A percentile compares a stretch with the other conserved stretches of the same genome.
These are phyloP conservation scores for Talaromyces thailandensis DNA, from an alignment of 495 filamentous ascomycete genomes.

Conservation along the genomic window DNA sequence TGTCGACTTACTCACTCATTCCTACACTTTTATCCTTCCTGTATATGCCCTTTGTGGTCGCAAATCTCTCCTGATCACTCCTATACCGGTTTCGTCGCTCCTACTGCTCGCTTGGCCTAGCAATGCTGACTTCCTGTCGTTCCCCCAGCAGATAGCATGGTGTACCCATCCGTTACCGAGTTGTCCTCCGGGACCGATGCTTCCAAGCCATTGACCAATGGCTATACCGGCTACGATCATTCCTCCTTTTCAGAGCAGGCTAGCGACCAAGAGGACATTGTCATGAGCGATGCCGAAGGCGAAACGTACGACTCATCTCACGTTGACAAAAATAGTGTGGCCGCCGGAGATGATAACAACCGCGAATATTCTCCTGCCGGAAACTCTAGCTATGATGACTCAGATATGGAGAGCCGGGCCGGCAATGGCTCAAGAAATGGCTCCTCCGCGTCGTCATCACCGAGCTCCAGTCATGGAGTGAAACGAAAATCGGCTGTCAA, in stretches of 20 bases:
- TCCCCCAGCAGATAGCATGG: constrained; percentile 40
- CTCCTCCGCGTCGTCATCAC: constrained; percentile 45
- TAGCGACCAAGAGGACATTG: constrained; percentile 25
- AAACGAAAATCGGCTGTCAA: constrained; percentile 74
- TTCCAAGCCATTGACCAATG: constrained; percentile 29
- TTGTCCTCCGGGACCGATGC: constrained; percentile 24
- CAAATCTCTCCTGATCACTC: constrained; percentile 21
- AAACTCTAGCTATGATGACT: constrained; percentile 65
- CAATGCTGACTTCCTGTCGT: constrained; percentile 39
- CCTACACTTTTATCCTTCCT: constrained; percentile 15
- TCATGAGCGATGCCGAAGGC: constrained; percentile 42
- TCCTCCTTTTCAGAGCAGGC: constrained; percentile 28
- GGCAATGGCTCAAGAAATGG: constrained; percentile 42
- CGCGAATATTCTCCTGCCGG: constrained; percentile 41
- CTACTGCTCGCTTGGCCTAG: constrained; percentile 19
- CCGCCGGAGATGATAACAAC: constrained; percentile 54
- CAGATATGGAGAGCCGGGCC: constrained; percentile 48
- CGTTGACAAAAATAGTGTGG: constrained; percentile 36
- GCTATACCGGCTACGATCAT: constrained; percentile 26
- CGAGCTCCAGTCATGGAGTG: constrained; percentile 49
- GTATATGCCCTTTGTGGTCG: constrained; percentile 23
- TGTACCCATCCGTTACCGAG: constrained; percentile 42
- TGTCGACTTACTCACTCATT: constrained; percentile 23
- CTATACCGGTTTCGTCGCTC: constrained; percentile 12
- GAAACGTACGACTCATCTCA: constrained; percentile 42